Base-by-base conservation (phyloP, 2,329 filamentous ascomycete species). In the Alternaria ventricosa region DNA sequence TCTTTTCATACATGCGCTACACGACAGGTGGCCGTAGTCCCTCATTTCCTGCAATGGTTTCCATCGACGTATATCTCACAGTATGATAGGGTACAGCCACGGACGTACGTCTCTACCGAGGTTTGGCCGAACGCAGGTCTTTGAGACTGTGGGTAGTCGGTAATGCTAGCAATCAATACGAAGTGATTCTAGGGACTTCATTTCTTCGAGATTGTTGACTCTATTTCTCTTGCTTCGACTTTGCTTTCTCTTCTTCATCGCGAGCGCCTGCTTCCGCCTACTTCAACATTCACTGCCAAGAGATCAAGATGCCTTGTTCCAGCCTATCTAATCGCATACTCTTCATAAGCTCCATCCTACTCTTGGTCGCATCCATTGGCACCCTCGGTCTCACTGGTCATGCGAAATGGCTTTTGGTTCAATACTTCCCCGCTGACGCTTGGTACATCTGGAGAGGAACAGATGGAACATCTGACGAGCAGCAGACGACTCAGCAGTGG, bases 371-470 rank as follows among this genome's bases (percentile, higher is more conserved):
- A 36, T 50, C 45, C 5, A 13, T 56, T 5, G 20, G 22, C 20
- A 57, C 55, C 15, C 15, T 57, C 12, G 28, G 55, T 20, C n/a
- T 57, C 13, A 49, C 55, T 9, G 20, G 44, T 22, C 55, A 57
- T 9, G 22, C 55, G n/a, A 49, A 43, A 36, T 57, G 55, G 55
- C 28, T 50, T 11, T 10, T 57, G 13, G 45, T 15, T 12, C 44
- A n/a, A 30, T 50, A 50, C 25, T 30, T 57, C 20, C 44, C 55
- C 10, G 28, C 20, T n/a, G 28, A 28, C 12, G 30, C 20, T 20
- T 57, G 55, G 55, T 57, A 57, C 45, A 25, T 57, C 6, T 57
- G 55, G 55, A 57, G 45, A 18, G 44, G 25, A 30, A 44, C 20
- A 13, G 15, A 13, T 27, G 44, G 11, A 3, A 11, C 18, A 1